Evolutionary conservation across 2,329 filamentous ascomycete species (phyloP).

Genomic region (Zarea fungicola): DNA sequence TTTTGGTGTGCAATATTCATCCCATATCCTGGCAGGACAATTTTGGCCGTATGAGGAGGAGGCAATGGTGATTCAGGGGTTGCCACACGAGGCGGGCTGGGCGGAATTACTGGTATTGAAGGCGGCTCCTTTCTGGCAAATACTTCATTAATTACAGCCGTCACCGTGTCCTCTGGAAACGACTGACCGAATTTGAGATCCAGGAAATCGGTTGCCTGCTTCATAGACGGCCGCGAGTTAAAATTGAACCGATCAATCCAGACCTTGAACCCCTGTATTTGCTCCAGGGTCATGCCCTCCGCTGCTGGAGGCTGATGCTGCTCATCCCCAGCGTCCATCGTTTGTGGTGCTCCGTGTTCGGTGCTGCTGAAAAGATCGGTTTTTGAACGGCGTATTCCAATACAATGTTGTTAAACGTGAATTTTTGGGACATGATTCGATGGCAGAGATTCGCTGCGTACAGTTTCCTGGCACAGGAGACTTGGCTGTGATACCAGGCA

Average conservation of each 20-base stretch:
- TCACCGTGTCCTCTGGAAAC: background rate
- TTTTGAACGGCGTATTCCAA: too few relatives aligned
- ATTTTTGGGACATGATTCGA: too few relatives aligned
- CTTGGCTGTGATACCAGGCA: too few relatives aligned
- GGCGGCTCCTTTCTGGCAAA: background rate
- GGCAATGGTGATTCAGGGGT: background rate
- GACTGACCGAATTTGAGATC: background rate
- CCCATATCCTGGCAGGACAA: background rate
- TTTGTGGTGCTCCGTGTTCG: too few relatives aligned
- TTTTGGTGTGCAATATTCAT: background rate
- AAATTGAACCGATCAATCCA: conserved; percentile 1
- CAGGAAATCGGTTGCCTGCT: conserved; percentile 1
- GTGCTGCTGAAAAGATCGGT: too few relatives aligned
- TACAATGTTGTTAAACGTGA: too few relatives aligned
- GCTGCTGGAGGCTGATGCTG: too few relatives aligned
- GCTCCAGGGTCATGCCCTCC: too few relatives aligned
- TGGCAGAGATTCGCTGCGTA: too few relatives aligned
- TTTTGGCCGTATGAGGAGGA: background rate
- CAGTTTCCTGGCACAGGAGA: too few relatives aligned
- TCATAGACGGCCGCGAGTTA: background rate
- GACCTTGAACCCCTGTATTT: background rate
- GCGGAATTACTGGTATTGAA: background rate
- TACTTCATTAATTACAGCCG: background rate
- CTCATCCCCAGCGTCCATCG: too few relatives aligned
- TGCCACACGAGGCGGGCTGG: background rate